These are phyloP conservation scores for Melanomma pulvis-pyrius DNA, from an alignment of 495 filamentous ascomycete species.

Conservation along the genomic window DNA sequence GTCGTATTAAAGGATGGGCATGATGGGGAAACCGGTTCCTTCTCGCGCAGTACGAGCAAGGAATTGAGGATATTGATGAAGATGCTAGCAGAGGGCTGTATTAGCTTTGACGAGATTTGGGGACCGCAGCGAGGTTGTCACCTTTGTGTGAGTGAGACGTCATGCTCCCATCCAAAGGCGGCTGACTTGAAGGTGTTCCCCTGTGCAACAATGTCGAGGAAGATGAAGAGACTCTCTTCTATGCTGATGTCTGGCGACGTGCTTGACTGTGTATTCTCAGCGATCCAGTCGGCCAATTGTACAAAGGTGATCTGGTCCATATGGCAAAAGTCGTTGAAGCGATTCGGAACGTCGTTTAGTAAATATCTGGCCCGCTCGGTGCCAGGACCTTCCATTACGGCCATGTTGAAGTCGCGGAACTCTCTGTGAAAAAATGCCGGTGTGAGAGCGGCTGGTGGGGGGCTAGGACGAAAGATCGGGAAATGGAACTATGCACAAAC, in stretches of 20 bases:
- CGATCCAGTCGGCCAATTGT: slow-evolving; percentile 33
- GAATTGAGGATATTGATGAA: slow-evolving; percentile 32
- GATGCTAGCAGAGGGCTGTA: slow-evolving; percentile 17
- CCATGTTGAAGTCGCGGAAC: slow-evolving; percentile 9
- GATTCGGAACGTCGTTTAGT: slow-evolving; percentile 33
- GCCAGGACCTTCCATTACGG: slow-evolving; percentile 9
- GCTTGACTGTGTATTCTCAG: slow-evolving; percentile 20
- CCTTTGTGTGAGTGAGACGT: slow-evolving; percentile 30
- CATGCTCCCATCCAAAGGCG: slow-evolving; percentile 30
- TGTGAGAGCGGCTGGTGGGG: not conserved
- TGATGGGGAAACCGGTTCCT: slow-evolving; percentile 28
- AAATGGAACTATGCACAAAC: not conserved
- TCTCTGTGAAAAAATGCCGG: not conserved
- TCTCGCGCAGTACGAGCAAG: slow-evolving; percentile 25
- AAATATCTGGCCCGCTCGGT: slow-evolving; percentile 16
- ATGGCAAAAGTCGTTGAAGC: slow-evolving; percentile 36
- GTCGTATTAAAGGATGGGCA: slow-evolving; percentile 27
- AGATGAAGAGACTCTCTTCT: slow-evolving; percentile 35
- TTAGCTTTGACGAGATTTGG: not conserved
- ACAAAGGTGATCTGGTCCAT: slow-evolving; percentile 39
- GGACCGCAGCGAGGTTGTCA: not conserved
- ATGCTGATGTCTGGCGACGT: slow-evolving; percentile 20
- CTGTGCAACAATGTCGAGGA: slow-evolving; percentile 35
- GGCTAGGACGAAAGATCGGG: not conserved
- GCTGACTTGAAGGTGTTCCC: slow-evolving; percentile 30